Percentiles rank a stretch among this genome's conserved stretches.
phyloP scores from a whole-genome alignment of 2,329 filamentous ascomycete genomes.

The Arthrinium phaeospermum region DNA sequence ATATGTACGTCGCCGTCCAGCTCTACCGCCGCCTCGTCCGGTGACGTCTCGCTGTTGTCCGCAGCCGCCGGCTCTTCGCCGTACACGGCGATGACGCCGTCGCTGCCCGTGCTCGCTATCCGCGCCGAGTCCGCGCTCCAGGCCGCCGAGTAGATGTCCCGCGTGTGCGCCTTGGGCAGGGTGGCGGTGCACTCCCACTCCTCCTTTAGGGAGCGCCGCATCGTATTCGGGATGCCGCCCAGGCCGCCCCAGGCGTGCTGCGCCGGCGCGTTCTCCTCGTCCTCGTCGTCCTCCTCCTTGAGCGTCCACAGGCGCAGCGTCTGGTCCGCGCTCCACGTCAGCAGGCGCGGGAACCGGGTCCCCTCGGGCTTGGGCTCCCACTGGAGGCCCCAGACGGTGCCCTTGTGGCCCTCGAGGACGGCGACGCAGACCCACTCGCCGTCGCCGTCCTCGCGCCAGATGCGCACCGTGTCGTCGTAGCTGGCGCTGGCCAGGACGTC shows the following conservation, averaged over 20 bases:
- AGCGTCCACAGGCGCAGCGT: slow-evolving; percentile 82
- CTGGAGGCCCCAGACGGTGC: slow-evolving; percentile 90
- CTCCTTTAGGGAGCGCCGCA: slow-evolving; percentile 79
- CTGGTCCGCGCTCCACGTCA: slow-evolving; percentile 85
- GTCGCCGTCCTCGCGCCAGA: slow-evolving; percentile 90
- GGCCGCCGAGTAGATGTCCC: slow-evolving; percentile 81
- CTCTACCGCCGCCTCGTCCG: slow-evolving; percentile 36
- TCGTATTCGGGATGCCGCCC: slow-evolving; percentile 83
- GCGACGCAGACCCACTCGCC: slow-evolving; percentile 90
- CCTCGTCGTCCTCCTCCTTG: slow-evolving; percentile 55
- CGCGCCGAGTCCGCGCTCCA: slow-evolving; percentile 83
- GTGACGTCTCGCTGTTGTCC: slow-evolving; percentile 24
- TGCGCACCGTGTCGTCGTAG: slow-evolving; percentile 88
- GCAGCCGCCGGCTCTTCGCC: slow-evolving; percentile 48
- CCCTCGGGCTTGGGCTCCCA: slow-evolving; percentile 60
- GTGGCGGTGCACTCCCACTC: slow-evolving; percentile 79
- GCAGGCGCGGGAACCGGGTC: slow-evolving; percentile 63
- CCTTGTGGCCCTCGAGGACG: slow-evolving; percentile 77
- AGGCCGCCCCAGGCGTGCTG: slow-evolving; percentile 48
- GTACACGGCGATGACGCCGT: slow-evolving; percentile 82
- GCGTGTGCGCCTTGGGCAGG: slow-evolving; percentile 77
- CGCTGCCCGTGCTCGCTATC: slow-evolving; percentile 87
- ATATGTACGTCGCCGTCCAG: slow-evolving; percentile 39
- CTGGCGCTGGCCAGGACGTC: slow-evolving; percentile 88
- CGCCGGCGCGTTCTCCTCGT: slow-evolving; percentile 31